Evolutionary conservation across 371 early-diverging fungal species (phyloP).

Genomic region (Quaeritorhiza haematococci): DNA sequence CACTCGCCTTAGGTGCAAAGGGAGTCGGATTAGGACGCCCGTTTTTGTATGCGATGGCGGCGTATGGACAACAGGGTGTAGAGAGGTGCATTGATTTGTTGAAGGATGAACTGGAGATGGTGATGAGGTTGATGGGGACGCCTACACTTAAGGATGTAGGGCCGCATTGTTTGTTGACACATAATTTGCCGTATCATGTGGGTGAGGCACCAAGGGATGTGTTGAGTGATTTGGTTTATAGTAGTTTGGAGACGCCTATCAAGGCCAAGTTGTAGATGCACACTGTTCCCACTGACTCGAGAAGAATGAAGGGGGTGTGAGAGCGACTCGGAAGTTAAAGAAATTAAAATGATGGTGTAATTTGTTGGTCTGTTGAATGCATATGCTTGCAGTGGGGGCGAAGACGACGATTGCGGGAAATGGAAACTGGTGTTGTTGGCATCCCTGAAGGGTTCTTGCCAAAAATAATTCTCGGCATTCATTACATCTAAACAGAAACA

Average conservation of each 20-base stretch:
- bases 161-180: neutral
- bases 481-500: too few relatives aligned
- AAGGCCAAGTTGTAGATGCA: neutral
- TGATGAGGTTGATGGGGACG: conserved; percentile 7
- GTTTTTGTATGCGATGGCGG: conserved; percentile 58
- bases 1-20: conserved; percentile 88
- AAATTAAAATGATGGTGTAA: neutral
- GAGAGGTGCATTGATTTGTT: conserved; percentile 63
- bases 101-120: conserved; percentile 41
- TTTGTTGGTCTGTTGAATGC: neutral
- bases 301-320: neutral
- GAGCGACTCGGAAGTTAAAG: neutral
- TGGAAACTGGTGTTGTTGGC: neutral
- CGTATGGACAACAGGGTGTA: conserved; percentile 77
- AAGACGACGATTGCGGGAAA: neutral
- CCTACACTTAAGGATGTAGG: neutral
- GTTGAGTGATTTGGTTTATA: neutral
- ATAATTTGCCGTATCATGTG: conserved; percentile 1
- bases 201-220: conserved; percentile 3
- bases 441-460: too few relatives aligned
- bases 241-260: neutral
- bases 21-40: conserved; percentile 94
- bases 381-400: neutral
- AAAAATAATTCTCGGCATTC: too few relatives aligned
- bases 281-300: neutral